A percentile compares a stretch with the other conserved stretches of the same genome.
Conservation (phyloP, 2,329 filamentous ascomycete genomes). For the Sclerotinia nivalis region DNA sequence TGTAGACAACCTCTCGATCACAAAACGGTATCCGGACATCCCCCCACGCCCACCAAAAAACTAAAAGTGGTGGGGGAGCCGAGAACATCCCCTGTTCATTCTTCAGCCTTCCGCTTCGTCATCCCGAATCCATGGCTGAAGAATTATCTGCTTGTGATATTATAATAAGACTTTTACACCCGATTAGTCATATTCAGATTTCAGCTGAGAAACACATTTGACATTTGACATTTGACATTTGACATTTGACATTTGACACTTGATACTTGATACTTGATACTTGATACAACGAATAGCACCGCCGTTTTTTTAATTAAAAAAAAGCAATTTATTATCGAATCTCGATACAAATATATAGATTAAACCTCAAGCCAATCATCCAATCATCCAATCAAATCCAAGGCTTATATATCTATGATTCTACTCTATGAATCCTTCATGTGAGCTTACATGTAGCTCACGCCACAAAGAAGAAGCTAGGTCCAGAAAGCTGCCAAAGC, state of each 20-base stretch:
- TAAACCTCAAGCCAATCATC: background rate
- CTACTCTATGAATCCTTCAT: background rate
- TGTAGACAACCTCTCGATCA: no score
- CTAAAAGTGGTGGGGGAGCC: no score
- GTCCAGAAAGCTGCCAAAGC: background rate
- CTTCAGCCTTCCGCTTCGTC: slow-evolving; percentile 7
- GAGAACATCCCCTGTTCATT: background rate
- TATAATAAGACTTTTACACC: background rate
- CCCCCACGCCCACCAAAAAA: no score
- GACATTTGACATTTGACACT: no score
- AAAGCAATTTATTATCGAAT: background rate
- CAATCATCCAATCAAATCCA: no score
- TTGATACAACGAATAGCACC: no score
- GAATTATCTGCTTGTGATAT: background rate
- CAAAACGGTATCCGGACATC: no score
- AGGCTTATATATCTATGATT: no score
- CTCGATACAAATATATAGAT: background rate
- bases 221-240: no score
- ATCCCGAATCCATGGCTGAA: background rate
- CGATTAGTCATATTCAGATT: background rate
- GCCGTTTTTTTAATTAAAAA: background rate
- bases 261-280: no score
- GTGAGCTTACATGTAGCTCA: background rate
- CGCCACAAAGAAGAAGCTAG: background rate
- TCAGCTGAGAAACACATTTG: no score